These are phyloP conservation scores for Podaxis pistillaris DNA, from an alignment of 768 basidiomycete genomes.

Conservation along the genomic window DNA sequence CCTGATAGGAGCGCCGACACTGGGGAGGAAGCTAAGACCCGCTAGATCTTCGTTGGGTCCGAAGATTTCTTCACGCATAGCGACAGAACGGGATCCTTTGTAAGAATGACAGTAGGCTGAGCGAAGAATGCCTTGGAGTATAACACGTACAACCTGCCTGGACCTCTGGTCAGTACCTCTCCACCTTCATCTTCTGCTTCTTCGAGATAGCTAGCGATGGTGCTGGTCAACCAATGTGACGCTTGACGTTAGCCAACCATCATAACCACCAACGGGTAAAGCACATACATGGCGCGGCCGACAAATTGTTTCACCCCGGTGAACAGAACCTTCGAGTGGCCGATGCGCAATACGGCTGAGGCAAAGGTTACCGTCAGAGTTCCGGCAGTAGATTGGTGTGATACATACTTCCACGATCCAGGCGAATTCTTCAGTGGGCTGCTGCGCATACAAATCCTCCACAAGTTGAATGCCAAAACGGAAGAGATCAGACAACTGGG, in stretches of 20 bases:
- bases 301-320: slow-evolving; percentile 87
- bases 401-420: slow-evolving; percentile 91
- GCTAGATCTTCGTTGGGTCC: slow-evolving; percentile 50
- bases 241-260: slow-evolving; percentile 4
- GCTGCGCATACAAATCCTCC: slow-evolving; percentile 89
- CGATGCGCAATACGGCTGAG: slow-evolving; percentile 91
- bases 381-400: neutral
- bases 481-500: slow-evolving; percentile 86
- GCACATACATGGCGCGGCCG: slow-evolving; percentile 88
- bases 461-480: slow-evolving; percentile 97
- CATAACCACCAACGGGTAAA: neutral
- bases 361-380: neutral
- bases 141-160: slow-evolving; percentile 39
- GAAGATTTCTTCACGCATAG: slow-evolving; percentile 95
- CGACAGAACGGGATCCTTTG: slow-evolving; percentile 82
- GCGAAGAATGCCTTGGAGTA: slow-evolving; percentile 87
- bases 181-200: slow-evolving; percentile 90
- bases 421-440: slow-evolving; percentile 81
- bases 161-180: slow-evolving; percentile 85
- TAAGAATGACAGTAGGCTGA: slow-evolving; percentile 91
- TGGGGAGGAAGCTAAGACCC: too few relatives aligned
- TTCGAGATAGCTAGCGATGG: slow-evolving; percentile 75
- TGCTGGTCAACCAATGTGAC: slow-evolving; percentile 75
- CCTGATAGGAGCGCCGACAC: too few relatives aligned
- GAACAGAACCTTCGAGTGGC: slow-evolving; percentile 93